These are phyloP conservation scores for Fragilariopsis cylindrus DNA, from an alignment of 108 stramenopile species.

Conservation along the genomic window DNA sequence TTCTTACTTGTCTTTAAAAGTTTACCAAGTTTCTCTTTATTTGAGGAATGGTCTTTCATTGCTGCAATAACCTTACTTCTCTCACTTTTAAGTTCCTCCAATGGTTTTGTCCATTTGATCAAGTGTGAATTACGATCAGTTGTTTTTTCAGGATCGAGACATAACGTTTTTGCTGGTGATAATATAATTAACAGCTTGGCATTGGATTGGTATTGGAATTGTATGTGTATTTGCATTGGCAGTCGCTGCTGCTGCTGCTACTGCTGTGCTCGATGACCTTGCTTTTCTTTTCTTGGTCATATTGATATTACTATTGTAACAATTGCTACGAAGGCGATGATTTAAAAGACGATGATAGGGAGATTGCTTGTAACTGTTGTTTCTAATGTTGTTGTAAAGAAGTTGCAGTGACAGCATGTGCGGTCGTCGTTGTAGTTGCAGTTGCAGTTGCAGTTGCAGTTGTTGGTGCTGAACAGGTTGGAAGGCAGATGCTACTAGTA, in stretches of 20 bases:
- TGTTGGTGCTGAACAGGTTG: neutral
- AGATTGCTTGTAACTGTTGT: neutral
- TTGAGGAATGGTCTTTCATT: slow-evolving; percentile 44
- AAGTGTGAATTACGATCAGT: slow-evolving; percentile 7
- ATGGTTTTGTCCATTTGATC: slow-evolving; percentile 22
- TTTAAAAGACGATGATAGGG: neutral
- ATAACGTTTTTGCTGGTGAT: slow-evolving; percentile 66
- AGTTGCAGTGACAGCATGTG: neutral
- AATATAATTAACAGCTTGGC: slow-evolving; percentile 31
- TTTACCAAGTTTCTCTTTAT: slow-evolving; percentile 39
- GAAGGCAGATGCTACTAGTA: no score
- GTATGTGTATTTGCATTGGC: neutral
- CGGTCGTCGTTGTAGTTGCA: neutral
- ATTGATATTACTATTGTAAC: neutral
- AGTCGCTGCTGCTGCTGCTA: neutral
- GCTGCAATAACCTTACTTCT: slow-evolving; percentile 18
- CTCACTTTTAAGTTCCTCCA: slow-evolving; percentile 6
- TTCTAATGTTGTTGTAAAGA: neutral
- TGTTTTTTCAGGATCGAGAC: slow-evolving; percentile 24
- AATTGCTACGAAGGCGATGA: neutral
- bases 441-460: neutral
- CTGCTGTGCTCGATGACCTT: neutral
- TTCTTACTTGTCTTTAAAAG: slow-evolving; percentile 51
- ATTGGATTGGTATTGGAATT: neutral
- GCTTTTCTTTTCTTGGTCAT: neutral